A percentile compares a stretch with the other conserved stretches of the same genome.
These are phyloP conservation scores for Jasminum sambac DNA, from an alignment of 257 asterid species.

Conservation along the genomic window DNA sequence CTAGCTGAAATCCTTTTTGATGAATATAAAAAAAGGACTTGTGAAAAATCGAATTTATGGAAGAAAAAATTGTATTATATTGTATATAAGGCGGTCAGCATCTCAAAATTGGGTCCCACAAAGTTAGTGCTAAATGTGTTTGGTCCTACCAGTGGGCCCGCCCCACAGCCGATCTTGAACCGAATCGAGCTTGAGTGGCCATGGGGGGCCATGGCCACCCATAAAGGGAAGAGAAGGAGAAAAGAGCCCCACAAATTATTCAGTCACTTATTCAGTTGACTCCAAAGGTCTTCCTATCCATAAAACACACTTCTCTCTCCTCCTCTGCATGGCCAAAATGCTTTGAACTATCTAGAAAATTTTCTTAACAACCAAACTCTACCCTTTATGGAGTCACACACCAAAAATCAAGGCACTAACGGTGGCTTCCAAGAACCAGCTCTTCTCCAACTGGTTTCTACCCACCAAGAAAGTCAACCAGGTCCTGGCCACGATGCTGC, in stretches of 20 bases:
- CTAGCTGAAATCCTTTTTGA: too few species aligned
- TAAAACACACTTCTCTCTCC: slow-evolving; percentile 6
- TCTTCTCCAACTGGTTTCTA: slow-evolving; percentile 39
- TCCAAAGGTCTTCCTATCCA: slow-evolving; percentile 8
- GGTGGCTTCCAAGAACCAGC: slow-evolving; percentile 30
- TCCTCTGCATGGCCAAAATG: slow-evolving; percentile 9
- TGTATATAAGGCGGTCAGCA: too few species aligned
- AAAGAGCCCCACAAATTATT: slow-evolving; percentile 41
- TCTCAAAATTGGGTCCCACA: too few species aligned
- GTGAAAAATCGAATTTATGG: too few species aligned
- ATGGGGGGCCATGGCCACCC: slow-evolving; percentile 16
- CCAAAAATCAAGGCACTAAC: slow-evolving; percentile 28
- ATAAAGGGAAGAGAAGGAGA: slow-evolving; percentile 24
- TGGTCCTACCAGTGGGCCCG: too few species aligned
- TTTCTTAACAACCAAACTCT: slow-evolving; percentile 23
- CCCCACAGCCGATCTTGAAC: not conserved
- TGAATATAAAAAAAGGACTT: too few species aligned
- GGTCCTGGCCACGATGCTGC: slow-evolving; percentile 16
- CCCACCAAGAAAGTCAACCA: slow-evolving; percentile 32
- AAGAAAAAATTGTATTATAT: too few species aligned
- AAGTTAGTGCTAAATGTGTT: too few species aligned
- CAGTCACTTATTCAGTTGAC: slow-evolving; percentile 39
- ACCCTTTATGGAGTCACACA: slow-evolving; percentile 36
- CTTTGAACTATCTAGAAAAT: slow-evolving; percentile 6
- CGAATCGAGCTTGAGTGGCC: not conserved